Percentiles rank a stretch among this genome's conserved stretches.
These are phyloP conservation scores for Solanum habrochaites DNA, from an alignment of 257 asterid genomes.

Conservation along the genomic window DNA sequence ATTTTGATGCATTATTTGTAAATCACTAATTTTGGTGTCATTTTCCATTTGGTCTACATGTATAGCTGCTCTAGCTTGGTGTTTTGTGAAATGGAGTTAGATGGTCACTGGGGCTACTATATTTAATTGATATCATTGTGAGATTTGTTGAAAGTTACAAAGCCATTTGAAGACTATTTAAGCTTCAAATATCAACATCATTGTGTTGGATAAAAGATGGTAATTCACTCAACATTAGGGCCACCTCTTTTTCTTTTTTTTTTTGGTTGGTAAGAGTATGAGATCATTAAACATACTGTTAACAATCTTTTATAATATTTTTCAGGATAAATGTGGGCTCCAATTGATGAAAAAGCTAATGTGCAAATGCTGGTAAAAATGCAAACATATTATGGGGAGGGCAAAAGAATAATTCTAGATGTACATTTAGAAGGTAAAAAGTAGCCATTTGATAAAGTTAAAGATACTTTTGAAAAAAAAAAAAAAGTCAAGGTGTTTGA, in stretches of 20 bases:
- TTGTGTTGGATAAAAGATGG: slow-evolving; percentile 6
- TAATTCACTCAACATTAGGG: slow-evolving; percentile 4
- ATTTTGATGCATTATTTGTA: not conserved
- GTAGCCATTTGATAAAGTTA: not conserved
- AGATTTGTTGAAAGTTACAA: slow-evolving; percentile 13
- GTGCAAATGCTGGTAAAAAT: not conserved
- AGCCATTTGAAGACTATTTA: not conserved
- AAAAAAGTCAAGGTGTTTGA: not conserved
- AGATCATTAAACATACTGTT: not conserved
- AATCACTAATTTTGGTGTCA: not conserved
- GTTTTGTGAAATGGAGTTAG: not conserved
- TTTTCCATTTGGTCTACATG: not conserved
- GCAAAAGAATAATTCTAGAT: not conserved
- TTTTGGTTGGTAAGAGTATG: not conserved
- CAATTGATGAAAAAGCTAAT: not conserved
- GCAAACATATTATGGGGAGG: not conserved
- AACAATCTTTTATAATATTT: not conserved
- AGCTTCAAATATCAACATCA: slow-evolving; percentile 12
- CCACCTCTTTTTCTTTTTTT: not conserved
- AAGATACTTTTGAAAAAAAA: no score
- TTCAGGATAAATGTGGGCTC: not conserved
- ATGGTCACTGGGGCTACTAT: not conserved
- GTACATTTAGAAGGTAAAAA: not conserved
- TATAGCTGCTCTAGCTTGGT: not conserved
- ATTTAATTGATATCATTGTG: not conserved